These are phyloP conservation scores for Cyberlindnera lachancei DNA, from an alignment of 805 yeast species.

Conservation along the genomic window DNA sequence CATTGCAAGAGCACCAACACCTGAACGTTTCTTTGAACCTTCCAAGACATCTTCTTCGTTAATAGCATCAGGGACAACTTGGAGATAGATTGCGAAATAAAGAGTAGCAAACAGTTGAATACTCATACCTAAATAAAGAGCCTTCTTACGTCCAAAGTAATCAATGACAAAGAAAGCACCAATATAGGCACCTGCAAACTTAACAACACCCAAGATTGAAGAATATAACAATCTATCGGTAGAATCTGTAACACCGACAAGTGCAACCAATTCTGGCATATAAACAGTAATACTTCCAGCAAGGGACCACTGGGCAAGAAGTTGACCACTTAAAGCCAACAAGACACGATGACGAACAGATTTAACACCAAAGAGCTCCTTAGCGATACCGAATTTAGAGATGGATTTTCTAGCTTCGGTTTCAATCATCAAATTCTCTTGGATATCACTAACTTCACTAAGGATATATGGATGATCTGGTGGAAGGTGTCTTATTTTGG, in stretches of 20 bases:
- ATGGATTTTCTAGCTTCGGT: conserved; percentile 22
- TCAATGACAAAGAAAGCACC: conserved; percentile 49
- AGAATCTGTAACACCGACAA: conserved; percentile 39
- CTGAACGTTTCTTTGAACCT: conserved; percentile 29
- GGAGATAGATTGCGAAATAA: conserved; percentile 40
- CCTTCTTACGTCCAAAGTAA: conserved; percentile 41
- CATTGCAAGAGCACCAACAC: conserved; percentile 43
- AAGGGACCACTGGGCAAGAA: conserved; percentile 55
- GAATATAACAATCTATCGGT: conserved; percentile 37
- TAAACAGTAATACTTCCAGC: conserved; percentile 50
- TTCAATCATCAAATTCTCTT: conserved; percentile 37
- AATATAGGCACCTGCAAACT: conserved; percentile 39
- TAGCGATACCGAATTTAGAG: conserved; percentile 21
- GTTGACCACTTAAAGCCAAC: conserved; percentile 35
- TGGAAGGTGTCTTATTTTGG: conserved; percentile 37
- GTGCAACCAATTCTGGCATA: conserved; percentile 43
- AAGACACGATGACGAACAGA: conserved; percentile 40
- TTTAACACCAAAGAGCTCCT: conserved; percentile 29
- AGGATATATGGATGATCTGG: conserved; percentile 41
- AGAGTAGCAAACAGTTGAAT: conserved; percentile 36
- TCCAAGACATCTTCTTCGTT: conserved; percentile 24
- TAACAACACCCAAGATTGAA: conserved; percentile 46
- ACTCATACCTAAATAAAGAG: conserved; percentile 41
- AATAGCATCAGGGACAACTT: conserved; percentile 37
- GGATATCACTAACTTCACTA: conserved; percentile 44